Percentiles rank a stretch among this genome's conserved stretches.
Evolutionary conservation across 345 rosid genomes (phyloP).

Genomic region (Eutrema yunnanense): DNA sequence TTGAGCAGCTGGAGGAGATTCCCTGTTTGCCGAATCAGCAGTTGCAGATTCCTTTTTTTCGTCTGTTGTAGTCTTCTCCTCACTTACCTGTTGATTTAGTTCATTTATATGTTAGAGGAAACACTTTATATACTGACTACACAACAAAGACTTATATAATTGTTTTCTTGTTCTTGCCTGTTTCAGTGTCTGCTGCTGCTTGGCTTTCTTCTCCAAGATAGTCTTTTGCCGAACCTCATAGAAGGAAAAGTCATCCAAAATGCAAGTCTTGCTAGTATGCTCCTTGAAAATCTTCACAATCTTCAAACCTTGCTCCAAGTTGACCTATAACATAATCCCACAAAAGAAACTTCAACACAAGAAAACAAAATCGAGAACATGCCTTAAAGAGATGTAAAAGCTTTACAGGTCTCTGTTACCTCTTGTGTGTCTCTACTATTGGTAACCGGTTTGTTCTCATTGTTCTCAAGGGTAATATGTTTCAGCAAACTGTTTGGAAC

Average conservation of each 20-base stretch:
- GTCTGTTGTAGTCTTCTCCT: conserved; percentile 32
- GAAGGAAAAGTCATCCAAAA: conserved; percentile 84
- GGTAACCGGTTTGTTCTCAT: conserved; percentile 94
- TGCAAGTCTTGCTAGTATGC: conserved; percentile 64
- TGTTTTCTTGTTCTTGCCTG: conserved; percentile 27
- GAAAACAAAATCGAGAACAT: not conserved
- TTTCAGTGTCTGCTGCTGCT: conserved; percentile 67
- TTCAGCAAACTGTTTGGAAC: conserved; percentile 86
- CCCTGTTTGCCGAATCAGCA: conserved; percentile 26
- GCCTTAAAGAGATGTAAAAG: not conserved
- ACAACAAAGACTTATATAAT: not conserved
- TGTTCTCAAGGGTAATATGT: conserved; percentile 89
- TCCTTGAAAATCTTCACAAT: conserved; percentile 81
- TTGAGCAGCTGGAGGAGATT: conserved; percentile 23
- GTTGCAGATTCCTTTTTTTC: conserved; percentile 32
- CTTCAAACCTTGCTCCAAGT: conserved; percentile 70
- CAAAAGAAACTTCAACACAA: not conserved
- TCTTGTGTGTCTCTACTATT: conserved; percentile 96
- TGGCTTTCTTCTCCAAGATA: conserved; percentile 78
- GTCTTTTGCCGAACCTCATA: conserved; percentile 75
- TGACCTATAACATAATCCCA: conserved; percentile 37
- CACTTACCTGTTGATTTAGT: conserved; percentile 29
- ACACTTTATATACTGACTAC: not conserved
- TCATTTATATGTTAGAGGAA: not conserved
- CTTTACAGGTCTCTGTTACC: conserved; percentile 37